Evolutionary conservation across 495 filamentous ascomycete species (phyloP).

Genomic region (Pseudoneurospora amorphoporcata): DNA sequence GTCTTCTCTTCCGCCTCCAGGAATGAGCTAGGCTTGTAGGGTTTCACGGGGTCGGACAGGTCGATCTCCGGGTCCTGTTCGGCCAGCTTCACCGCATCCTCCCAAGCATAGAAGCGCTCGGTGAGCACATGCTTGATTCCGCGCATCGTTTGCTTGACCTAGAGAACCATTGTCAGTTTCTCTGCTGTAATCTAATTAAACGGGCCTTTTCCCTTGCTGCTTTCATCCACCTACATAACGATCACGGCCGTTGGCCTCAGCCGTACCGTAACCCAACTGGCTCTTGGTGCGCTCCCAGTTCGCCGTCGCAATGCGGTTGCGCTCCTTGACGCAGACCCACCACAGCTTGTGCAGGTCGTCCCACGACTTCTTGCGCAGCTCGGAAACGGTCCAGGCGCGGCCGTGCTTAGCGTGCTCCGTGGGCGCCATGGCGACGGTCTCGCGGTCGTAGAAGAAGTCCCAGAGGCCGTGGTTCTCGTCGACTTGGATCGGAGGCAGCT

Average conservation of each 20-base stretch:
- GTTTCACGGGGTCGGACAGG: conserved; percentile 35
- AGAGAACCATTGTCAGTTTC: background rate
- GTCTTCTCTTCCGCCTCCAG: conserved; percentile 20
- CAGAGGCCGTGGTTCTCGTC: conserved; percentile 83
- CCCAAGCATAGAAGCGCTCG: conserved; percentile 84
- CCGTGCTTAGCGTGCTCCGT: conserved; percentile 59
- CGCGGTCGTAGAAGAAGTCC: conserved; percentile 71
- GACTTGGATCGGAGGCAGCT: conserved; percentile 40
- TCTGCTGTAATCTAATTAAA: background rate
- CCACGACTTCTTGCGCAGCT: conserved; percentile 82
- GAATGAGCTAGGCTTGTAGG: conserved; percentile 37
- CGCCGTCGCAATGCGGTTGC: conserved; percentile 80
- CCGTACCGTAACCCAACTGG: conserved; percentile 56
- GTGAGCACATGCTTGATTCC: conserved; percentile 75
- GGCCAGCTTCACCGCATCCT: conserved; percentile 67
- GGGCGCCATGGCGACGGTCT: conserved; percentile 54
- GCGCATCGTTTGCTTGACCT: conserved; percentile 65
- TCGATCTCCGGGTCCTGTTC: conserved; percentile 55
- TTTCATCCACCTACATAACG: conserved; percentile 42
- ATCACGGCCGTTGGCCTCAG: conserved; percentile 50
- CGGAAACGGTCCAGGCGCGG: conserved; percentile 75
- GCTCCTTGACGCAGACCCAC: conserved; percentile 92
- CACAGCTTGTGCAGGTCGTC: conserved; percentile 86
- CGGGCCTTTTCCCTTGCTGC: background rate
- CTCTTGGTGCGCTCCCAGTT: conserved; percentile 52